Conservation (phyloP, 306 rosid species). For the Urtica urens region DNA sequence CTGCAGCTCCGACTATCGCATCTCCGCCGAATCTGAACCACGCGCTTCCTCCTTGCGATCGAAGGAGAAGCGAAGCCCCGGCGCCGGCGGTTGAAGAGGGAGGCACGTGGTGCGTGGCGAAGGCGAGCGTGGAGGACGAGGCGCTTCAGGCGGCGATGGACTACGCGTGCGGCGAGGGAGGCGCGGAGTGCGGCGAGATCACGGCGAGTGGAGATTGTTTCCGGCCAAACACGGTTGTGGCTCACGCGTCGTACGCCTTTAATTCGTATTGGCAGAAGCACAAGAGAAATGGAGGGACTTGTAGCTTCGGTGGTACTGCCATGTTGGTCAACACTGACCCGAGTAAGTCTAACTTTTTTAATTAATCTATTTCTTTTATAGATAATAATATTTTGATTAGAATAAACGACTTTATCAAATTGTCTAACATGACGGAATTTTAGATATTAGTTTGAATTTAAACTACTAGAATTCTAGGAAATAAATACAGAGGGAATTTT, state of each 20-base stretch:
- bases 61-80: constrained; percentile 10
- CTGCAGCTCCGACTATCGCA: too few relatives aligned
- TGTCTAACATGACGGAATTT: too few relatives aligned
- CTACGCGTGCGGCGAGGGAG: constrained; percentile 90
- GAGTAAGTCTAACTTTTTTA: constrained; percentile 31
- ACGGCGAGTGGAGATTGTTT: constrained; percentile 54
- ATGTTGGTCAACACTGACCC: constrained; percentile 81
- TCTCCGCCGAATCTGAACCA: too few relatives aligned
- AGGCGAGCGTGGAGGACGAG: constrained; percentile 73
- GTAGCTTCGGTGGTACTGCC: constrained; percentile 84
- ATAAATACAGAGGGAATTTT: too few relatives aligned
- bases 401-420: too few relatives aligned
- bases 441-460: too few relatives aligned
- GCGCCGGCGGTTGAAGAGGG: constrained; percentile 20
- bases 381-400: not conserved
- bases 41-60: constrained; percentile 59
- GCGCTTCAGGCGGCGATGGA: constrained; percentile 66
- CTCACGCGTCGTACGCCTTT: constrained; percentile 90
- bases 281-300: constrained; percentile 79
- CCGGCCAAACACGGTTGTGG: constrained; percentile 51
- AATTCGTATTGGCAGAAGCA: constrained; percentile 94
- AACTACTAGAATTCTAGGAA: too few relatives aligned
- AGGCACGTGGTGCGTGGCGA: constrained; percentile 88
- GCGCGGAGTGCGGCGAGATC: constrained; percentile 63
- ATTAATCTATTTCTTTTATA: not conserved